These are phyloP conservation scores for Haberlea rhodopensis DNA, from an alignment of 257 asterid genomes.

Conservation along the genomic window DNA sequence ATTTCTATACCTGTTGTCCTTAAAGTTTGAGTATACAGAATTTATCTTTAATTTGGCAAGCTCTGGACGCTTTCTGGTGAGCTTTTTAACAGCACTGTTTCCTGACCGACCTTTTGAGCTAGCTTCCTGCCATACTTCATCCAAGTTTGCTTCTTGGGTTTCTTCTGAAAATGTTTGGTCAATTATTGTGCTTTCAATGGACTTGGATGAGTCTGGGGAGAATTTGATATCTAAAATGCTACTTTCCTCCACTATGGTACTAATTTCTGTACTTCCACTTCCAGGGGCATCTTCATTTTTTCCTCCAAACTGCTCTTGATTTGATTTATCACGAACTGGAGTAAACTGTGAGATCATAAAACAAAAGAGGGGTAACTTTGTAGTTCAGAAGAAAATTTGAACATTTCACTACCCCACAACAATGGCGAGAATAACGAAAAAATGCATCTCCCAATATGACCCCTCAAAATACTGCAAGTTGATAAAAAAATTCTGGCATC, in stretches of 20 bases:
- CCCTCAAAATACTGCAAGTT: neutral
- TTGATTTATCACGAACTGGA: constrained; percentile 52
- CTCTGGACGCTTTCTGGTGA: constrained; percentile 56
- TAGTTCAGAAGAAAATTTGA: constrained; percentile 18
- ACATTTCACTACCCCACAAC: constrained; percentile 7
- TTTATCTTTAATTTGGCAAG: constrained; percentile 67
- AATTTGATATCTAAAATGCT: constrained; percentile 29
- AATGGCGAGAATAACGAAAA: constrained; percentile 15
- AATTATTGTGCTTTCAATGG: constrained; percentile 23
- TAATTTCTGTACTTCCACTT: constrained; percentile 32
- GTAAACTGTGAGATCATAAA: constrained; percentile 47
- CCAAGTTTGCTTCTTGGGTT: constrained; percentile 54
- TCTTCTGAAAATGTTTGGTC: constrained; percentile 36
- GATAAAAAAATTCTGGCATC: neutral
- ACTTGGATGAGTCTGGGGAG: constrained; percentile 32
- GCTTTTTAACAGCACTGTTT: constrained; percentile 52
- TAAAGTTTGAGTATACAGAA: constrained; percentile 24
- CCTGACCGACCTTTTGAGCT: constrained; percentile 71
- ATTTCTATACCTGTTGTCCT: constrained; percentile 50
- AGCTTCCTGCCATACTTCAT: constrained; percentile 94
- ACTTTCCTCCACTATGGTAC: constrained; percentile 31
- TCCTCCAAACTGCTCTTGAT: constrained; percentile 44
- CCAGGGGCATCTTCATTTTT: constrained; percentile 37
- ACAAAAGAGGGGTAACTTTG: constrained; percentile 17
- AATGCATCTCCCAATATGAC: constrained; percentile 1